A percentile compares a stretch with the other conserved stretches of the same genome.
These are phyloP conservation scores for Syzygium grande DNA, from an alignment of 345 rosid genomes.

Conservation along the genomic window DNA sequence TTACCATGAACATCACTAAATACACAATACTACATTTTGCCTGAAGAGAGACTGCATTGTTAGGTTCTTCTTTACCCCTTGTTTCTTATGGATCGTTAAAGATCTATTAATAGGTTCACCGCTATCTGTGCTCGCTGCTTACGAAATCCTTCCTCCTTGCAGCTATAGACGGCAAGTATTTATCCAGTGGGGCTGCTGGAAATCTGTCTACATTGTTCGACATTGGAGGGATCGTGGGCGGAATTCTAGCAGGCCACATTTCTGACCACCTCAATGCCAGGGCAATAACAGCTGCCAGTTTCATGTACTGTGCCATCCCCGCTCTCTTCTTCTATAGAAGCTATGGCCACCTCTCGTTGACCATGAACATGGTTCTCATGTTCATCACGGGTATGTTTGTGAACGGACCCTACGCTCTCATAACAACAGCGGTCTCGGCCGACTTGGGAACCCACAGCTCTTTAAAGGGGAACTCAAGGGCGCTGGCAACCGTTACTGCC, in stretches of 20 bases:
- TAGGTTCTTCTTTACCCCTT: not conserved
- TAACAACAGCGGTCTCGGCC: slow-evolving; percentile 94
- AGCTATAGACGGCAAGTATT: slow-evolving; percentile 82
- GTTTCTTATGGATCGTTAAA: not conserved
- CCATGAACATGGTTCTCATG: slow-evolving; percentile 56
- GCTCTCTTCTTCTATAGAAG: slow-evolving; percentile 73
- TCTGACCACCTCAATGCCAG: slow-evolving; percentile 76
- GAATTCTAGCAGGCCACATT: slow-evolving; percentile 89
- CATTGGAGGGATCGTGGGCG: slow-evolving; percentile 92
- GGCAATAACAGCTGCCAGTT: slow-evolving; percentile 90
- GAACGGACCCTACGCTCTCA: slow-evolving; percentile 90
- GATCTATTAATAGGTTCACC: not conserved
- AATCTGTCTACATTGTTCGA: slow-evolving; percentile 86
- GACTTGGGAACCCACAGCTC: slow-evolving; percentile 96
- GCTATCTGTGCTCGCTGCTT: not conserved
- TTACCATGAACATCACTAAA: not conserved
- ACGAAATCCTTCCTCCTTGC: slow-evolving; percentile 9
- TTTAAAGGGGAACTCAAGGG: slow-evolving; percentile 75
- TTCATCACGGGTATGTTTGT: slow-evolving; percentile 83
- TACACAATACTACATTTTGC: not conserved
- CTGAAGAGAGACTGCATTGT: not conserved
- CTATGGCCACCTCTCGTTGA: slow-evolving; percentile 71
- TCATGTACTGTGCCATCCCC: slow-evolving; percentile 89
- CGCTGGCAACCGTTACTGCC: slow-evolving; percentile 94
- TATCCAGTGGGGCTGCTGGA: slow-evolving; percentile 70